Evolutionary conservation across 202 grass and related monocot genomes (phyloP), one percentile per base, ranked within the genome.

Genomic region (Carex sylvatica): DNA sequence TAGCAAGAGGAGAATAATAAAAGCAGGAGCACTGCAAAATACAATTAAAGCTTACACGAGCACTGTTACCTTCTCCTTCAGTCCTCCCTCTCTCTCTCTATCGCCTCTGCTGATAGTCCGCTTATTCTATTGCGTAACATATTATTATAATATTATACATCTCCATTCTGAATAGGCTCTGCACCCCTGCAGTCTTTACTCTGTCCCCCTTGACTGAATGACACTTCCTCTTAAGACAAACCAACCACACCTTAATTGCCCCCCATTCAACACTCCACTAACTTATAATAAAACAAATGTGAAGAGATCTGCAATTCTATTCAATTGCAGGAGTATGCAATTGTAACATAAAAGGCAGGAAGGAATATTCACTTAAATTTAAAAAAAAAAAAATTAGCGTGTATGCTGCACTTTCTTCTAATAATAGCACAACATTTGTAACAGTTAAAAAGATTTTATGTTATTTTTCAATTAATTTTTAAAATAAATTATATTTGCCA

Each of bases 161-260:
- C 59, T 65, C 35, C 58, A 65, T 61, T 80, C 58, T 80, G 38
- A 65, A 18, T 47, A 46, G 3, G 38, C 61, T 80, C 78, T 80
- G 78, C 78, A 40, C 26, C 60, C 30, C 70, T 78, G 52, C 83
- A 84, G 70, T 78, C 83, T 55, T 77, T 84, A 33, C 53, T 75
- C 63, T 84, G 68, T 49, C 68, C 67, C 44, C 68, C 82, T 84
- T 84, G 82, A 84, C 69, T 84, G 82, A 84, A 84, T 84, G 82
- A 84, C 82, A 46, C 54, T 75, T 84, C 82, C 82, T 84, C 66
- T 75, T 71, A 53, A 84, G 70, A 84, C 82, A 71, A 84, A 84
- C 63, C 65, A 84, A 61, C 82, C 53, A 30, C 70, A 76, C 70
- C 70, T 73, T 76, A 51, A 73, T 51, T 73, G 70, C 70, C 44